A percentile compares a stretch with the other conserved stretches of the same genome.
phyloP scores from a whole-genome alignment of 116 monocot genomes.

The Trichopus zeylanicus region DNA sequence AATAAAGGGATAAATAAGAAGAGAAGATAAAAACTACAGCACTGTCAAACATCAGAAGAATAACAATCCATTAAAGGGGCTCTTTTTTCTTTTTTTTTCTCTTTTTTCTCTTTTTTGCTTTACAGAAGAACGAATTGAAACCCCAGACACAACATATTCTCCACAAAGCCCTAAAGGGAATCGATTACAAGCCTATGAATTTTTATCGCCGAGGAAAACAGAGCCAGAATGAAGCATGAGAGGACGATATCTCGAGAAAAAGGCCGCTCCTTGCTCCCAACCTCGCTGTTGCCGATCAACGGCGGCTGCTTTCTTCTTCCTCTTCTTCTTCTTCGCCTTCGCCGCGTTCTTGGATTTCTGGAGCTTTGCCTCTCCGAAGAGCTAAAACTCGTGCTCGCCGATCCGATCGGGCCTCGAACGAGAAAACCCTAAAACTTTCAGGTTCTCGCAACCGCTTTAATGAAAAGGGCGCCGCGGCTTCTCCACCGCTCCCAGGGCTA shows the following conservation, averaged over 20 bases:
- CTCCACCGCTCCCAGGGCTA: too few relatives aligned
- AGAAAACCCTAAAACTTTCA: neutral
- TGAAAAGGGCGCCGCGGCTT: too few relatives aligned
- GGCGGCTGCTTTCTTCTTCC: too few relatives aligned
- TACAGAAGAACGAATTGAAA: neutral
- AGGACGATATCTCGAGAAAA: neutral
- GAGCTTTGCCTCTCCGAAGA: neutral
- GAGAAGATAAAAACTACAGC: neutral
- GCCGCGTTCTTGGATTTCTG: neutral
- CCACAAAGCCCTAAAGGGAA: neutral
- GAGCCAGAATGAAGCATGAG: neutral
- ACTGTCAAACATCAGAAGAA: neutral
- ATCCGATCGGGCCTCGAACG: neutral
- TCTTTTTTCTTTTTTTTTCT: neutral
- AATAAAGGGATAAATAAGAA: neutral
- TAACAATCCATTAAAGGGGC: neutral
- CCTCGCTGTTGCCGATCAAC: neutral
- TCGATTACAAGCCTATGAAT: conserved; percentile 1
- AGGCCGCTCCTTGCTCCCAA: neutral
- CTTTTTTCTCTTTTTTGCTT: neutral
- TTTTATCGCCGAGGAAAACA: too few relatives aligned
- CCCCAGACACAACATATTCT: conserved; percentile 2
- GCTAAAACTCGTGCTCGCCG: neutral
- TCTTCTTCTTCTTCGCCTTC: neutral
- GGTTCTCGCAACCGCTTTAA: neutral